Evolutionary conservation across 1,139 yeast genomes (phyloP).

Genomic region (Pichia sp.): DNA sequence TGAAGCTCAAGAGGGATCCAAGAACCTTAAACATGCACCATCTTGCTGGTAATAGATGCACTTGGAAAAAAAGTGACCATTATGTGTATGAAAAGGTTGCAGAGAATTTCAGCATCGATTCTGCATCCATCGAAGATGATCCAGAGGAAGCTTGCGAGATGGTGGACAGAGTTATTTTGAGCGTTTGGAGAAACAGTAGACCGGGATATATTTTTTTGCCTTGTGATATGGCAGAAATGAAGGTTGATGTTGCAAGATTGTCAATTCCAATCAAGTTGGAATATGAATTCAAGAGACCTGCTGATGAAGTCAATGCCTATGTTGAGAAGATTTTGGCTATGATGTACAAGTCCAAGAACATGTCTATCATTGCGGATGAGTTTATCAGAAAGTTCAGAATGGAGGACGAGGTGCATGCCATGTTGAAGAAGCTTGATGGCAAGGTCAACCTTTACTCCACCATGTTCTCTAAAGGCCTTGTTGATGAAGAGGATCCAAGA

Average conservation of each 20-base stretch:
- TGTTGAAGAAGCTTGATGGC: constrained; percentile 40
- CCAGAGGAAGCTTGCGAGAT: constrained; percentile 44
- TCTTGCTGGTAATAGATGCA: constrained; percentile 52
- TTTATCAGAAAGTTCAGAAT: constrained; percentile 53
- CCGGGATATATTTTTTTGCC: constrained; percentile 85
- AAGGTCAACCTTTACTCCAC: constrained; percentile 45
- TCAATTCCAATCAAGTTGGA: constrained; percentile 24
- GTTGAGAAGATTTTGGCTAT: constrained; percentile 45
- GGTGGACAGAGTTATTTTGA: constrained; percentile 60
- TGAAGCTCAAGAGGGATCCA: constrained; percentile 16
- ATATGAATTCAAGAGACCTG: constrained; percentile 31
- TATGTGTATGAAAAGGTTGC: constrained; percentile 59
- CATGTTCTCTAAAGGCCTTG: constrained; percentile 47
- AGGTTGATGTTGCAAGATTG: constrained; percentile 40
- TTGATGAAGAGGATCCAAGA: constrained; percentile 56
- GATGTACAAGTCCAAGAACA: constrained; percentile 50
- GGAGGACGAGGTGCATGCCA: constrained; percentile 36
- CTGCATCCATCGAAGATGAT: constrained; percentile 49
- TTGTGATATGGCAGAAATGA: constrained; percentile 54
- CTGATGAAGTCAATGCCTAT: constrained; percentile 30
- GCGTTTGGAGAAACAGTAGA: constrained; percentile 54
- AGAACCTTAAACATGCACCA: constrained; percentile 49
- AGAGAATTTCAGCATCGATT: constrained; percentile 50
- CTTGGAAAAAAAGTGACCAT: constrained; percentile 55
- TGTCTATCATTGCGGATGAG: constrained; percentile 64